Evolutionary conservation across 345 rosid genomes (phyloP).

Genomic region (Euphorbia peplus): DNA sequence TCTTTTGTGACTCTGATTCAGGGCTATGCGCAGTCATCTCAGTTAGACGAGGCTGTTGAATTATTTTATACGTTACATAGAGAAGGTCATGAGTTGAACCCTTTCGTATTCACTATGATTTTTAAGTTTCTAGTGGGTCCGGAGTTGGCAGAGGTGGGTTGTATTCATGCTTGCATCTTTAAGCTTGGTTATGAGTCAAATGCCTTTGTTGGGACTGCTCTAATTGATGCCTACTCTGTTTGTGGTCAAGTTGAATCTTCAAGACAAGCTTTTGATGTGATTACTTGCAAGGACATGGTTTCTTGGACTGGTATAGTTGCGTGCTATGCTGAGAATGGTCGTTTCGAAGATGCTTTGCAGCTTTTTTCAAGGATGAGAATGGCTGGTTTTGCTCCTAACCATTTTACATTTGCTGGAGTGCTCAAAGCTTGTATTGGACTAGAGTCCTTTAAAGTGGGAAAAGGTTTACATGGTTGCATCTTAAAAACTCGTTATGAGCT

Average conservation of each 20-base stretch:
- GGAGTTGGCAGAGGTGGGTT: slow-evolving; percentile 46
- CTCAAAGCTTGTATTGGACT: slow-evolving; percentile 74
- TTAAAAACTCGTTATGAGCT: slow-evolving; percentile 54
- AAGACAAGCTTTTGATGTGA: slow-evolving; percentile 59
- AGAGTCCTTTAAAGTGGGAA: slow-evolving; percentile 43
- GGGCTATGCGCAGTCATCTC: slow-evolving; percentile 33
- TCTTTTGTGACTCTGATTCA: slow-evolving; percentile 63
- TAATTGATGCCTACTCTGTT: slow-evolving; percentile 64
- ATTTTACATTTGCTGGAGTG: slow-evolving; percentile 49
- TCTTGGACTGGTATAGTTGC: slow-evolving; percentile 77
- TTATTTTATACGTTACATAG: slow-evolving; percentile 51
- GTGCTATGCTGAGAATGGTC: slow-evolving; percentile 67
- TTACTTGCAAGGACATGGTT: slow-evolving; percentile 65
- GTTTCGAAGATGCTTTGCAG: slow-evolving; percentile 48
- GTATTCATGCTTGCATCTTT: slow-evolving; percentile 56
- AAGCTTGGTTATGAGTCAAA: slow-evolving; percentile 67
- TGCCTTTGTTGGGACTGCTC: slow-evolving; percentile 77
- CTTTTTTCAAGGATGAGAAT: slow-evolving; percentile 54
- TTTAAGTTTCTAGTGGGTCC: slow-evolving; percentile 54
- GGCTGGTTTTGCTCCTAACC: slow-evolving; percentile 43
- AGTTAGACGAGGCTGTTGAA: slow-evolving; percentile 39
- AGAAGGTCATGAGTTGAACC: slow-evolving; percentile 78
- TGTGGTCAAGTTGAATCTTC: slow-evolving; percentile 50
- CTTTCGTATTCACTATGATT: slow-evolving; percentile 64
- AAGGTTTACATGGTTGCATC: slow-evolving; percentile 60